Conservation (phyloP, 768 basidiomycete genomes). For the Stropharia rugosoannulata region DNA sequence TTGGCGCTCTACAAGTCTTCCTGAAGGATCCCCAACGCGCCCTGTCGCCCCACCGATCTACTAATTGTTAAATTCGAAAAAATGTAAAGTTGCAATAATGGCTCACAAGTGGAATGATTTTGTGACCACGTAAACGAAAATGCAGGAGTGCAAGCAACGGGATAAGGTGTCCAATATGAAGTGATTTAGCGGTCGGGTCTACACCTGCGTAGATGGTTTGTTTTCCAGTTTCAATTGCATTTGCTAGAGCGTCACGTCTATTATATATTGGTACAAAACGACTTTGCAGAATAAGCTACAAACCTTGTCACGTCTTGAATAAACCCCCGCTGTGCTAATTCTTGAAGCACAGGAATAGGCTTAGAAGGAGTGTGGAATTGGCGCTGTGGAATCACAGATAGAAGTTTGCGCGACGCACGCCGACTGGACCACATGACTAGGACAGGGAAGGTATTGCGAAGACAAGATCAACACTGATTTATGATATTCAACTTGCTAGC, state of each 20-base stretch:
- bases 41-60: conserved; percentile 97
- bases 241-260: conserved; percentile 41
- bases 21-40: conserved; percentile 96
- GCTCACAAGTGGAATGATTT: conserved; percentile 79
- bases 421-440: conserved; percentile 18
- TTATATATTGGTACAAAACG: neutral
- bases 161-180: conserved; percentile 93
- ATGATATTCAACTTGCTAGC: neutral
- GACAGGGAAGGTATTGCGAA: neutral
- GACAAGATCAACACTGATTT: conserved; percentile 1
- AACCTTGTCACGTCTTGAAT: conserved; percentile 48
- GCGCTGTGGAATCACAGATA: neutral
- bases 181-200: conserved; percentile 86
- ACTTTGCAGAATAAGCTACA: neutral
- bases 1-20: conserved; percentile 78
- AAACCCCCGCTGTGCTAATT: conserved; percentile 45
- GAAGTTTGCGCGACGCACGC: conserved; percentile 4
- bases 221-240: conserved; percentile 32
- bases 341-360: conserved; percentile 33
- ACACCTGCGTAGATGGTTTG: conserved; percentile 83
- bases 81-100: neutral
- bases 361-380: conserved; percentile 11
- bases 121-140: conserved; percentile 85
- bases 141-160: conserved; percentile 87
- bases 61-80: neutral